Evolutionary conservation across 169 alveolate species (phyloP).

Genomic region (Miamiensis avidus): DNA sequence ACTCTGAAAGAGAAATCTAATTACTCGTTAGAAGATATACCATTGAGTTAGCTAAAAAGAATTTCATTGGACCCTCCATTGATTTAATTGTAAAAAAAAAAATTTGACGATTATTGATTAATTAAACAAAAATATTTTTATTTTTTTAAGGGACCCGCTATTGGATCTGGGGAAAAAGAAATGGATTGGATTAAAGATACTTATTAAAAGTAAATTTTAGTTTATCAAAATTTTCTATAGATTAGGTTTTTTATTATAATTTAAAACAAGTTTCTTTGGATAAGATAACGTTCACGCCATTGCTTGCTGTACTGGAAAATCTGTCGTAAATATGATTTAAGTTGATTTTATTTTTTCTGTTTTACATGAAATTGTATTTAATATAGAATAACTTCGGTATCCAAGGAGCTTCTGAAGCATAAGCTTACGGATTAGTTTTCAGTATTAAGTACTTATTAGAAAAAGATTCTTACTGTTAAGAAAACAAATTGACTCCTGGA

Average conservation of each 20-base stretch:
- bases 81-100: too few species aligned
- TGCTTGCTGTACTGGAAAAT: constrained; percentile 67
- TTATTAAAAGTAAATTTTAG: constrained; percentile 24
- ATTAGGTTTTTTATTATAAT: too few species aligned
- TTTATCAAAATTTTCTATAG: too few species aligned
- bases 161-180: constrained; percentile 45
- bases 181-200: constrained; percentile 67
- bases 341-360: not conserved
- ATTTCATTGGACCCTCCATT: constrained; percentile 46
- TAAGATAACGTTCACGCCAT: constrained; percentile 54
- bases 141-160: constrained; percentile 64
- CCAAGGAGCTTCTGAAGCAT: constrained; percentile 54
- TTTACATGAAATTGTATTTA: not conserved
- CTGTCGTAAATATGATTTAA: constrained; percentile 15
- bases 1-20: constrained; percentile 48
- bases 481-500: constrained; percentile 28
- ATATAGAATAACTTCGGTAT: constrained; percentile 54
- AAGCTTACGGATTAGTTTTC: constrained; percentile 53
- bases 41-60: constrained; percentile 52
- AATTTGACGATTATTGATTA: too few species aligned
- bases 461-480: constrained; percentile 31
- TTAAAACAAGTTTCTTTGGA: constrained; percentile 53
- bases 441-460: constrained; percentile 32
- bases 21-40: constrained; percentile 48
- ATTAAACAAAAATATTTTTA: too few species aligned